Percentiles rank a stretch among this genome's conserved stretches.
Conservation (phyloP, 495 filamentous ascomycete species). For the Penicillium robsamsonii region DNA sequence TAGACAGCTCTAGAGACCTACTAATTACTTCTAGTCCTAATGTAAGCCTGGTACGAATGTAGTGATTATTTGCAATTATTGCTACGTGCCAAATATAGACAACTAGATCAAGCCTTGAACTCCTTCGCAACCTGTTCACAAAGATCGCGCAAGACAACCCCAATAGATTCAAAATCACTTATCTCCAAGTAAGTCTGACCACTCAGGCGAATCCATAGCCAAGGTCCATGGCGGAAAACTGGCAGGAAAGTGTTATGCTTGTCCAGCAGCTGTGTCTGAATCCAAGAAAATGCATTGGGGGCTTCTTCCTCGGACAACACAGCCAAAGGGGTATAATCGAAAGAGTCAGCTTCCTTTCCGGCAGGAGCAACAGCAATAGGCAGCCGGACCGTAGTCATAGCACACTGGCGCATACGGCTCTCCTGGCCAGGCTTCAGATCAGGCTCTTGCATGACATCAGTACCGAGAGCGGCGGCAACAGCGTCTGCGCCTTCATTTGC, state of each 20-base stretch:
- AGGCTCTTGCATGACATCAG: slow-evolving; percentile 58
- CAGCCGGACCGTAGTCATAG: slow-evolving; percentile 69
- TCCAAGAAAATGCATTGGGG: slow-evolving; percentile 49
- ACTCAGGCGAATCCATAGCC: slow-evolving; percentile 69
- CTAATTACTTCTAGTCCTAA: not conserved
- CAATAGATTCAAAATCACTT: slow-evolving; percentile 75
- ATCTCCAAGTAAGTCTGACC: slow-evolving; percentile 78
- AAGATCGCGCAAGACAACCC: slow-evolving; percentile 55
- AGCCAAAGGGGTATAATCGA: slow-evolving; percentile 12
- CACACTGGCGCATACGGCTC: slow-evolving; percentile 48
- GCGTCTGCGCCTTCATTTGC: slow-evolving; percentile 57
- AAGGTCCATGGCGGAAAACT: slow-evolving; percentile 55
- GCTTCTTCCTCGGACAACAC: slow-evolving; percentile 37
- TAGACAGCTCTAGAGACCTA: not conserved
- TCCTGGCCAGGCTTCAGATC: slow-evolving; percentile 47
- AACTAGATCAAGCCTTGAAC: slow-evolving; percentile 18
- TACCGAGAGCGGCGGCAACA: slow-evolving; percentile 62
- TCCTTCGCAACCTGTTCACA: slow-evolving; percentile 59
- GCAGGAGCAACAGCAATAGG: slow-evolving; percentile 52
- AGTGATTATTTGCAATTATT: not conserved
- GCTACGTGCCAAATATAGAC: too few relatives aligned
- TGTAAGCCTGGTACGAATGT: not conserved
- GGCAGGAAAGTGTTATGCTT: slow-evolving; percentile 72
- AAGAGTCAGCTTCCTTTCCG: not conserved
- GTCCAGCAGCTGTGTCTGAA: slow-evolving; percentile 51